Evolutionary conservation across 1,284 basidiomycete species (phyloP).

Genomic region (Exobasidium cylindrosporum): DNA sequence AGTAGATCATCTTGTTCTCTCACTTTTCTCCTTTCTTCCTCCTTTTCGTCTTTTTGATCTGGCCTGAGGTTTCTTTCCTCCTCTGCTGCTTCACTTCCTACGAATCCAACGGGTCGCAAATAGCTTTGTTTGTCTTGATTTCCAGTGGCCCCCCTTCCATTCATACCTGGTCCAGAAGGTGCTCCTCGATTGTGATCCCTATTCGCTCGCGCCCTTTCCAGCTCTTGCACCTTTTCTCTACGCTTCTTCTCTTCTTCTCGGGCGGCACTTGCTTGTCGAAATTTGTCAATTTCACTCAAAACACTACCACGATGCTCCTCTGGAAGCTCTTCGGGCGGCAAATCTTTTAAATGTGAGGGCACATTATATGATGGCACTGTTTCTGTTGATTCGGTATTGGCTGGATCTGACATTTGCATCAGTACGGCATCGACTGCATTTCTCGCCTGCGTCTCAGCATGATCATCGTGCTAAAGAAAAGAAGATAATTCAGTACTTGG

Average conservation of each 20-base stretch:
- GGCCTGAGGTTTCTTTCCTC: constrained; percentile 17
- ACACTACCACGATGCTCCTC: constrained; percentile 89
- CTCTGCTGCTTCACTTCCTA: constrained; percentile 22
- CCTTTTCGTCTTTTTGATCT: constrained; percentile 11
- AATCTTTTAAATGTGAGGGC: constrained; percentile 87
- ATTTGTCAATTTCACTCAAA: constrained; percentile 89
- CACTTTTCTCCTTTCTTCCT: constrained; percentile 8
- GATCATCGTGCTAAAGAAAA: constrained; percentile 23
- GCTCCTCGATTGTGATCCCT: constrained; percentile 20
- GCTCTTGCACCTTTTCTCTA: constrained; percentile 33
- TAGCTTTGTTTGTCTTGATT: constrained; percentile 33
- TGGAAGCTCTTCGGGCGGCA: constrained; percentile 91
- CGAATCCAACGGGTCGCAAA: constrained; percentile 30
- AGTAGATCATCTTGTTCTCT: constrained; percentile 3
- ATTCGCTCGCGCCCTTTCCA: constrained; percentile 33
- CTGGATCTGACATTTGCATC: constrained; percentile 56
- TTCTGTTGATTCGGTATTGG: constrained; percentile 62
- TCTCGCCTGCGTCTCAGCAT: constrained; percentile 59
- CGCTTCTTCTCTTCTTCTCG: constrained; percentile 45
- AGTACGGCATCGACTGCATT: constrained; percentile 57
- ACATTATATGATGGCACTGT: constrained; percentile 62
- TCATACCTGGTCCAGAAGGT: background rate
- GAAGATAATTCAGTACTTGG: constrained; percentile 1
- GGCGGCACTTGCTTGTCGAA: constrained; percentile 45
- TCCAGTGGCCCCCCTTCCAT: background rate